phyloP scores from a whole-genome alignment of 1,139 yeast species.

The Kodamaea ohmeri region DNA sequence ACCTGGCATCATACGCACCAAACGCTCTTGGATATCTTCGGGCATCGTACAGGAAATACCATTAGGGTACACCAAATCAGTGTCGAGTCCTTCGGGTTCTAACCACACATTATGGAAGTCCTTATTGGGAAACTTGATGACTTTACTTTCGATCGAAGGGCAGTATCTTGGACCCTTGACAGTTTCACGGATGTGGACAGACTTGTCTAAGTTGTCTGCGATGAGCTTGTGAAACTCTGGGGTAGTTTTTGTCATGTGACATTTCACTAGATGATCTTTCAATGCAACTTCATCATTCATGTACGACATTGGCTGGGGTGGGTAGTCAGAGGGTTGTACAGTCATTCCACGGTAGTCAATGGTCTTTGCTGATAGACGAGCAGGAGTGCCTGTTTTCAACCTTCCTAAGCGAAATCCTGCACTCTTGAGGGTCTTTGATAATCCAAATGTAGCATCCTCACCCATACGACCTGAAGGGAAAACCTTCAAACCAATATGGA shows the following conservation, averaged over 20 bases:
- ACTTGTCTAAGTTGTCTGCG: constrained; percentile 67
- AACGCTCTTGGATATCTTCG: constrained; percentile 75
- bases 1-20: constrained; percentile 81
- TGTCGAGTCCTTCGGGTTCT: constrained; percentile 91
- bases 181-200: constrained; percentile 89
- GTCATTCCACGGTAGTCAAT: constrained; percentile 62
- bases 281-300: constrained; percentile 66
- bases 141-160: constrained; percentile 91
- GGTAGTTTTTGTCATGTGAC: constrained; percentile 81
- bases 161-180: constrained; percentile 97
- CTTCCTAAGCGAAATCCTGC: constrained; percentile 87
- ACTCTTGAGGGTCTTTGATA: constrained; percentile 69
- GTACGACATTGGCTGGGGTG: constrained; percentile 87
- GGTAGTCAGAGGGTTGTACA: constrained; percentile 75
- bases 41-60: constrained; percentile 98
- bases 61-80: constrained; percentile 87
- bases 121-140: constrained; percentile 77
- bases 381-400: constrained; percentile 96
- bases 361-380: constrained; percentile 69
- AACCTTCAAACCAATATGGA: constrained; percentile 78
- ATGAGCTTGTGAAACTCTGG: constrained; percentile 69
- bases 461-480: constrained; percentile 94
- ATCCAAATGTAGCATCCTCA: constrained; percentile 87
- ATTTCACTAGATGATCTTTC: constrained; percentile 56
- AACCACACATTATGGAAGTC: constrained; percentile 83